These are phyloP conservation scores for Podospora tetraspora DNA, from an alignment of 495 filamentous ascomycete species.

Conservation along the genomic window DNA sequence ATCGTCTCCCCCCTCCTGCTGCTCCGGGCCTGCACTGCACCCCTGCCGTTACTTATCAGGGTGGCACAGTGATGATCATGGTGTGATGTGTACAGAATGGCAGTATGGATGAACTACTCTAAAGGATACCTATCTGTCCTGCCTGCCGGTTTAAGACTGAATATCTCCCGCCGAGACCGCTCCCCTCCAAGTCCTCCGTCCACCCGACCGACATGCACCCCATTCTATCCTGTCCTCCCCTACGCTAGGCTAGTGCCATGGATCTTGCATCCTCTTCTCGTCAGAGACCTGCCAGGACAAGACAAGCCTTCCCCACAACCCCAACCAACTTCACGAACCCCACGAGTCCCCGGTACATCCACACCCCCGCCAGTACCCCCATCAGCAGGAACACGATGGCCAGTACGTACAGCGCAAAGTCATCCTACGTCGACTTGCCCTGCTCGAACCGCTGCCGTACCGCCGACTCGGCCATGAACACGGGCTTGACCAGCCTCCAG, in stretches of 20 bases:
- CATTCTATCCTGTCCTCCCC: neutral
- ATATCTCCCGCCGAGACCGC: neutral
- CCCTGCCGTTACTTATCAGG: neutral
- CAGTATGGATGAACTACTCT: neutral
- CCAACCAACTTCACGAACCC: constrained; percentile 10
- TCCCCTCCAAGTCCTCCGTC: neutral
- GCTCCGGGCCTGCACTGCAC: neutral
- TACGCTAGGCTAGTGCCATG: neutral
- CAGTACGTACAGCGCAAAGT: constrained; percentile 21
- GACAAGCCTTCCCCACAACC: constrained; percentile 13
- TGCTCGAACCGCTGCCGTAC: constrained; percentile 20
- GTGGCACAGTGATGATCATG: neutral
- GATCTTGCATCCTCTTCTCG: neutral
- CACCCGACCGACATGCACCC: neutral
- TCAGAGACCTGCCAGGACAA: constrained; percentile 20
- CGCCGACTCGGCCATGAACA: constrained; percentile 26
- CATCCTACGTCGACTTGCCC: constrained; percentile 19
- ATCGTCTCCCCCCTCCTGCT: neutral
- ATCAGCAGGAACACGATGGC: constrained; percentile 23
- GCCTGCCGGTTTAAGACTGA: neutral
- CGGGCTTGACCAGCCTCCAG: constrained; percentile 27
- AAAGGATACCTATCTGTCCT: neutral
- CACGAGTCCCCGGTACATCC: constrained; percentile 19
- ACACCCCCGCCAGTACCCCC: constrained; percentile 11
- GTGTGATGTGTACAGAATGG: neutral